These are phyloP conservation scores for Pichia kluyveri DNA, from an alignment of 805 yeast species.

Conservation along the genomic window DNA sequence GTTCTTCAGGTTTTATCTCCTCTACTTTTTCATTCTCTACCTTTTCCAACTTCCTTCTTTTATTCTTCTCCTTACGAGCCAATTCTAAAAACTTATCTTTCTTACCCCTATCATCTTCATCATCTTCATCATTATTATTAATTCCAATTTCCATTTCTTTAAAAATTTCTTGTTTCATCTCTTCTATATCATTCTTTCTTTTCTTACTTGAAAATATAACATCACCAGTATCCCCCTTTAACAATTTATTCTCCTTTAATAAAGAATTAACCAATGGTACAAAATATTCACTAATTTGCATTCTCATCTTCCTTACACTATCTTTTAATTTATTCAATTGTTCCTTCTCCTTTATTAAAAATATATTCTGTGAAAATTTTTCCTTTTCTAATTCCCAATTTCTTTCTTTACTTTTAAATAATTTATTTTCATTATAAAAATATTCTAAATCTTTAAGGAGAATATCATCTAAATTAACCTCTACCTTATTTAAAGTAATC, in stretches of 20 bases:
- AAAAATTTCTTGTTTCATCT: neutral
- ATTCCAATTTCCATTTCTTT: neutral
- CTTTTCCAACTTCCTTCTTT: too few relatives aligned
- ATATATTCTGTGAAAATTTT: neutral
- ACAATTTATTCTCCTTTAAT: neutral
- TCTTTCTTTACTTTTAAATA: neutral
- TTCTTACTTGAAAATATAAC: neutral
- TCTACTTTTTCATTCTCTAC: too few relatives aligned
- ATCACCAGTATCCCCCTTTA: neutral
- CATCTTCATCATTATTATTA: neutral
- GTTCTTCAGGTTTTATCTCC: too few relatives aligned
- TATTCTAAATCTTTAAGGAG: slow-evolving; percentile 6
- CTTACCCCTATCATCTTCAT: neutral
- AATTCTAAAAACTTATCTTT: neutral
- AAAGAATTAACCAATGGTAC: slow-evolving; percentile 4
- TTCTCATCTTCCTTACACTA: slow-evolving; percentile 1
- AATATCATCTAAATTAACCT: slow-evolving; percentile 5
- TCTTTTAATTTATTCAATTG: neutral
- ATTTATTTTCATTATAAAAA: neutral
- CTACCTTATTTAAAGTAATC: neutral
- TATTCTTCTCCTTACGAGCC: neutral
- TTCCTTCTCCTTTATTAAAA: neutral
- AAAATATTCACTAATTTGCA: neutral
- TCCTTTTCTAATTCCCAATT: neutral
- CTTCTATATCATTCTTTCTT: neutral